Base-by-base conservation (phyloP, 371 early-diverging fungal genomes). In the Mortierella sp. region DNA sequence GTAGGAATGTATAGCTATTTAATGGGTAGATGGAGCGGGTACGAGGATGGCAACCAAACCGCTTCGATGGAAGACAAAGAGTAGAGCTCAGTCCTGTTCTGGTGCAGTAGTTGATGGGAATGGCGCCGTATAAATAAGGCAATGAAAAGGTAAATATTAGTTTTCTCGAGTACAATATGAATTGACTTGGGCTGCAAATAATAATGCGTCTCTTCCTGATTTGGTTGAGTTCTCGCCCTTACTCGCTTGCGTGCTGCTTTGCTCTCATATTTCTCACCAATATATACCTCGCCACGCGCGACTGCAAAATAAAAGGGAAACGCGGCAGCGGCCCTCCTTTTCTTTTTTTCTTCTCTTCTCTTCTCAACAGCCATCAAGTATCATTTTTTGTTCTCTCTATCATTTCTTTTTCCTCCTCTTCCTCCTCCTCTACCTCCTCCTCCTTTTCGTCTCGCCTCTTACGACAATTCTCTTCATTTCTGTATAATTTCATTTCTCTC, bases 401-500 rank as follows among this genome's bases (percentile, higher is more conserved):
- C n/a, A n/a, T n/a, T n/a, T n/a, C n/a, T 51, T 51, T 51, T n/a
- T 66, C 37, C 51, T 32, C 43, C 4, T 1, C 20, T 40, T 54
- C 64, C 30, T 54, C 54, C 40, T 55, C 70, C 66, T 3, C 60
- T 60, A 12, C 60, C 32, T n/a, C 24, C n/a, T 35, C n/a, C 60
- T 18, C 14, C 60, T 12, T 18, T n/a, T 24, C 39, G 51, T 32
- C 49, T 59, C 49, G 35, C 35, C 47, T 37, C 37, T 20, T 18
- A 47, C 49, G 49, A 47, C 49, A 47, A 30, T 47, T 30, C 49
- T n/a, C 28, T 37, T 43, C 45, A 62, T 83, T 30, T 84, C 84
- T 84, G 22, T 35, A 62, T 40, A 62, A 47, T 28, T 39, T 57
- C 52, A 49, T n/a, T 16, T 47, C 28, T 20, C 40, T 64, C 45